These are phyloP conservation scores for Colletotrichum phormii DNA, from an alignment of 2,329 filamentous ascomycete species.

Conservation along the genomic window DNA sequence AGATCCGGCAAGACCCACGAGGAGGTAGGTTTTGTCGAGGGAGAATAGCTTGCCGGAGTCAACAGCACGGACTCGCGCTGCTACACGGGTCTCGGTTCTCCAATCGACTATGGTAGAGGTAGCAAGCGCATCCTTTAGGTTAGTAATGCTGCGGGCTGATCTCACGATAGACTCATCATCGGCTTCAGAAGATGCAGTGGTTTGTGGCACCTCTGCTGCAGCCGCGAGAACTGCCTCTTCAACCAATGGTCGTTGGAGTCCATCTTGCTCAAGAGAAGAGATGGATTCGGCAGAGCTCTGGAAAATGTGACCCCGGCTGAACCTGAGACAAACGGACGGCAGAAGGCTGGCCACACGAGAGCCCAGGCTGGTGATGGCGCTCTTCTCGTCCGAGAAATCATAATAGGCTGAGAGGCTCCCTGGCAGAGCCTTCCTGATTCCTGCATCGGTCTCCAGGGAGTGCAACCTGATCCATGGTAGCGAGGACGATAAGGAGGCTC, in stretches of 20 bases:
- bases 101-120: constrained; percentile 3
- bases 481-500: not conserved
- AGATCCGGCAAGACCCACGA: constrained; percentile 45
- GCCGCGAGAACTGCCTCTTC: not conserved
- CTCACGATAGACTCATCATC: not conserved
- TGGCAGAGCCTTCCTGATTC: not conserved
- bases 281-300: not conserved
- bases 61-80: constrained; percentile 13
- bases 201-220: not conserved
- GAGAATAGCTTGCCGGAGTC: constrained; percentile 32
- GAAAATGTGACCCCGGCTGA: not conserved
- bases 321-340: not conserved
- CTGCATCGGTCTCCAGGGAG: not conserved
- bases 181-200: not conserved
- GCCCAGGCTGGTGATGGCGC: not conserved
- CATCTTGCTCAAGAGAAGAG: not conserved
- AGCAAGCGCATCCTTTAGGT: not conserved
- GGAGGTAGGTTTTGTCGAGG: constrained; percentile 44
- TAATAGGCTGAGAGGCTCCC: not conserved
- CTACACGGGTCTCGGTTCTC: not conserved
- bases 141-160: not conserved
- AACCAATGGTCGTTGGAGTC: not conserved
- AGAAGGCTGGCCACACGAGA: not conserved
- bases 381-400: not conserved
- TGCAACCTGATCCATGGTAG: not conserved